These are phyloP conservation scores for Globisporangium heterothallicum DNA, from an alignment of 352 stramenopile genomes.

Conservation along the genomic window DNA sequence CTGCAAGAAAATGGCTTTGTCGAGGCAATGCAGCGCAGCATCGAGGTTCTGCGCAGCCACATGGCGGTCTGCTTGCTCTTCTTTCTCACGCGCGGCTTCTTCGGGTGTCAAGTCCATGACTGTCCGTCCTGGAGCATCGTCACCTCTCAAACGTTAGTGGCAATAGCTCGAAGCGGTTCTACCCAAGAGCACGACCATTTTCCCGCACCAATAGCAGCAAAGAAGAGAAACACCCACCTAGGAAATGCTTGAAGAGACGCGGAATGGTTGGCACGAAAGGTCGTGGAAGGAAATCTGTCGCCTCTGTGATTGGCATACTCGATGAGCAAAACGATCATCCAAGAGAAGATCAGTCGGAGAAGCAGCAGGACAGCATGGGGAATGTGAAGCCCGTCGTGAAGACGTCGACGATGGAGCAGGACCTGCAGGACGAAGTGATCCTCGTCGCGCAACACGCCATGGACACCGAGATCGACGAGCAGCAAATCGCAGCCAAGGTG, in stretches of 20 bases:
- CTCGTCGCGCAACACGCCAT: conserved; percentile 73
- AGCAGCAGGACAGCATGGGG: conserved; percentile 11
- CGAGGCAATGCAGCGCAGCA: conserved; percentile 46
- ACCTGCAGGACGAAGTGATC: conserved; percentile 83
- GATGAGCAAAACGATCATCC: not conserved
- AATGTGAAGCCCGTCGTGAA: conserved; percentile 84
- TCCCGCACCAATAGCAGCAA: too few relatives aligned
- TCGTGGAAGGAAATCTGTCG: too few relatives aligned
- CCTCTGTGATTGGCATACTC: too few relatives aligned
- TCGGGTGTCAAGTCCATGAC: conserved; percentile 37
- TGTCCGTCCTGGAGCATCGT: conserved; percentile 8
- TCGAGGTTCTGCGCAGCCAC: conserved; percentile 33
- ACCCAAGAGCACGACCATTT: too few relatives aligned
- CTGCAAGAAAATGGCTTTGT: conserved; percentile 73
- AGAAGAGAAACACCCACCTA: too few relatives aligned
- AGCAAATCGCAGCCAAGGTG: conserved; percentile 89
- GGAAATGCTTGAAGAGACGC: too few relatives aligned
- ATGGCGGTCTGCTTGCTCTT: conserved; percentile 37
- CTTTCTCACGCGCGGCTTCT: conserved; percentile 39
- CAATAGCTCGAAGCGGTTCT: too few relatives aligned
- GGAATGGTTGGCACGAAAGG: too few relatives aligned
- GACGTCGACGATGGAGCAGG: conserved; percentile 84
- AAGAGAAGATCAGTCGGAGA: conserved; percentile 1
- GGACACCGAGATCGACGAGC: conserved; percentile 74
- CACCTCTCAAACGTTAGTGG: too few relatives aligned